A percentile compares a stretch with the other conserved stretches of the same genome.
These are phyloP conservation scores for Sisymbrium altissimum DNA, from an alignment of 345 rosid genomes.

Conservation along the genomic window DNA sequence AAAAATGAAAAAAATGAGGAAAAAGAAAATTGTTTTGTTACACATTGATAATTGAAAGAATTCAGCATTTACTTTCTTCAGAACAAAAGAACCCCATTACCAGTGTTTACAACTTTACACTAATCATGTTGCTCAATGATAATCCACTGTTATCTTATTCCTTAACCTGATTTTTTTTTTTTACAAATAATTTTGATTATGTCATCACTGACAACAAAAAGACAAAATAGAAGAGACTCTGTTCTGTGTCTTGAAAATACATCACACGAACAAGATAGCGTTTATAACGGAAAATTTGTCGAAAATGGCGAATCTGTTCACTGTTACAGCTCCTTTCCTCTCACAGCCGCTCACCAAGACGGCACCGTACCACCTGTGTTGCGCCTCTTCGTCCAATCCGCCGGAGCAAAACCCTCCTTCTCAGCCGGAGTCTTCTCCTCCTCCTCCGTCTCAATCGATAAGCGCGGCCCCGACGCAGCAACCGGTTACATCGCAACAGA, in stretches of 20 bases:
- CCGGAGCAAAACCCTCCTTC: slow-evolving; percentile 28
- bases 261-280: slow-evolving; percentile 10
- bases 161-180: too few relatives aligned
- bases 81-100: background rate
- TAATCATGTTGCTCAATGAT: too few relatives aligned
- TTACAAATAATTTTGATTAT: too few relatives aligned
- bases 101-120: too few relatives aligned
- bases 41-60: too few relatives aligned
- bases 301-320: slow-evolving; percentile 19
- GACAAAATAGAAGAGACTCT: background rate
- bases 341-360: slow-evolving; percentile 17
- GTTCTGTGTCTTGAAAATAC: background rate
- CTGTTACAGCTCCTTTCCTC: slow-evolving; percentile 18
- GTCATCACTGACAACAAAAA: background rate
- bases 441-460: slow-evolving; percentile 27
- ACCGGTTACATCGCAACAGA: slow-evolving; percentile 39
- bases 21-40: background rate
- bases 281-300: background rate
- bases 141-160: too few relatives aligned
- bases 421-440: slow-evolving; percentile 38
- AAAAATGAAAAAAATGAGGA: background rate
- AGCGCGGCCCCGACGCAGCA: slow-evolving; percentile 30
- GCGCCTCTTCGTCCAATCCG: slow-evolving; percentile 34
- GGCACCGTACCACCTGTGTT: slow-evolving; percentile 16
- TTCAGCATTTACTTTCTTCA: background rate